Evolutionary conservation across 371 early-diverging fungal species (phyloP).

Genomic region (Smittium culicis): DNA sequence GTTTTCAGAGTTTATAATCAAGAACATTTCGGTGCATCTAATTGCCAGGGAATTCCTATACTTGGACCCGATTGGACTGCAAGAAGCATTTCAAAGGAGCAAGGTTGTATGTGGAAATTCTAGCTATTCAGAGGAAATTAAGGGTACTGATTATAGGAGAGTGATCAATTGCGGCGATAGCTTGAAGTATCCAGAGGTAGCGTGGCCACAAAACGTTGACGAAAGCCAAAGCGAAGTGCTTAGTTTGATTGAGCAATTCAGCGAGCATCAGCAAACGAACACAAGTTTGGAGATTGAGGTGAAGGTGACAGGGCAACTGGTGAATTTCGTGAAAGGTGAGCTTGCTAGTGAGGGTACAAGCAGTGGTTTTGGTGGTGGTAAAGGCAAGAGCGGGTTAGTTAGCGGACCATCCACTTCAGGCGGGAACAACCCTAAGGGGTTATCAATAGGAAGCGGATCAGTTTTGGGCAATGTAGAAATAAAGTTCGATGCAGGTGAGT

Average conservation of each 20-base stretch:
- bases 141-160: neutral
- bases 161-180: neutral
- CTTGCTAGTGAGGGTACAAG: too few species aligned
- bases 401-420: neutral
- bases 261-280: neutral
- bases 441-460: neutral
- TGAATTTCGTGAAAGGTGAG: neutral
- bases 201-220: neutral
- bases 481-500: neutral
- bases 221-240: neutral
- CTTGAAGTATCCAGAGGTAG: neutral
- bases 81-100: neutral
- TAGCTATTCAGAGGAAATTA: neutral
- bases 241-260: neutral
- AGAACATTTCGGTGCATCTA: neutral
- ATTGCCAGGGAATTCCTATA: neutral
- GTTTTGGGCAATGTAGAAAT: neutral
- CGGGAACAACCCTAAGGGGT: neutral
- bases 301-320: neutral
- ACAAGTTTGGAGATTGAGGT: neutral
- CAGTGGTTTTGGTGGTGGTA: too few species aligned
- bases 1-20: neutral
- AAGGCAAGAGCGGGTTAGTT: neutral
- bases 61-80: neutral
- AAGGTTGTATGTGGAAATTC: neutral